These are phyloP conservation scores for Stromatinia cepivora DNA, from an alignment of 2,329 filamentous ascomycete genomes.

Conservation along the genomic window DNA sequence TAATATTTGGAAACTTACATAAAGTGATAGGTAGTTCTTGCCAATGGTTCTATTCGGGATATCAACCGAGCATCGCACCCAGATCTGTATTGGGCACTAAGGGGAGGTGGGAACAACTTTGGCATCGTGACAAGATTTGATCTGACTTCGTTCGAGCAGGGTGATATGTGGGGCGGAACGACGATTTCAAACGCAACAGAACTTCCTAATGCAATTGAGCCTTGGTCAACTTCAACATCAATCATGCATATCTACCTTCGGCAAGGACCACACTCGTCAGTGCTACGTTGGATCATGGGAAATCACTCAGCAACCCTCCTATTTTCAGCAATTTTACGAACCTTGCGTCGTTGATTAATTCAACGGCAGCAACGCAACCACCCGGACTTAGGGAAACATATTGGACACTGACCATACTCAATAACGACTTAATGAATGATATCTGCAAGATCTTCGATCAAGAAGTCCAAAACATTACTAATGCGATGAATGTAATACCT, in stretches of 20 bases:
- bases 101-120: slow-evolving; percentile 47
- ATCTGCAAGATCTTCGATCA: slow-evolving; percentile 30
- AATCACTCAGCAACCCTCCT: slow-evolving; percentile 23
- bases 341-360: slow-evolving; percentile 26
- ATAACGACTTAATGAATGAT: slow-evolving; percentile 23
- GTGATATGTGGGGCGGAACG: slow-evolving; percentile 28
- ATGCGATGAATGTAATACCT: slow-evolving; percentile 27
- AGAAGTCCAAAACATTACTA: slow-evolving; percentile 24
- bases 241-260: neutral
- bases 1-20: neutral
- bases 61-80: slow-evolving; percentile 42
- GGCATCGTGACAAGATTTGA: slow-evolving; percentile 50
- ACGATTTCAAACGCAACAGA: neutral
- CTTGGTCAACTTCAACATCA: slow-evolving; percentile 13
- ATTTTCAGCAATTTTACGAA: slow-evolving; percentile 28
- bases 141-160: slow-evolving; percentile 43
- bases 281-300: slow-evolving; percentile 12
- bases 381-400: slow-evolving; percentile 4
- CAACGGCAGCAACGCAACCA: slow-evolving; percentile 19
- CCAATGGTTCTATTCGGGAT: slow-evolving; percentile 50
- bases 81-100: slow-evolving; percentile 55
- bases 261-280: neutral
- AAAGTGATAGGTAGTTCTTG: slow-evolving; percentile 42
- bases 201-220: neutral
- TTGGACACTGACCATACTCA: slow-evolving; percentile 9